phyloP scores from a whole-genome alignment of 345 rosid species.

The Brassica incana region DNA sequence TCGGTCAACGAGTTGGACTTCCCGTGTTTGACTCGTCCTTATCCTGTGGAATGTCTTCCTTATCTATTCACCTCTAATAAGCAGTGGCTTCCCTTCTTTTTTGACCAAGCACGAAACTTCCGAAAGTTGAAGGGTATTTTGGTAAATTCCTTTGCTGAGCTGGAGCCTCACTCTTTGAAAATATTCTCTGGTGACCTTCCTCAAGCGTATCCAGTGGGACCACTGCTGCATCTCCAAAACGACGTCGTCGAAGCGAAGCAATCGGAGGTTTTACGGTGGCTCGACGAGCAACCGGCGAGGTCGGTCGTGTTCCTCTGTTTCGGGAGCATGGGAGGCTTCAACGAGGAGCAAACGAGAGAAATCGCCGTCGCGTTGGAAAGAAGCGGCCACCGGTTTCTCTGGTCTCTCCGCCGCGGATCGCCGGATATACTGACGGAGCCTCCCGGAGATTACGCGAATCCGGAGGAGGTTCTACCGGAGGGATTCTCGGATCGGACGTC shows the following conservation, averaged over 20 bases:
- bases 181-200: constrained; percentile 28
- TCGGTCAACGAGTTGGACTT: constrained; percentile 43
- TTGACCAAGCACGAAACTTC: constrained; percentile 20
- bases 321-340: constrained; percentile 64
- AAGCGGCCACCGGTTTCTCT: constrained; percentile 50
- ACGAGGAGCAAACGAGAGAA: constrained; percentile 47
- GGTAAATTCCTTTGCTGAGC: constrained; percentile 52
- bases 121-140: constrained; percentile 48
- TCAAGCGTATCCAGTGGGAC: constrained; percentile 51
- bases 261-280: constrained; percentile 50
- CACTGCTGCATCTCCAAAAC: constrained; percentile 42
- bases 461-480: constrained; percentile 39
- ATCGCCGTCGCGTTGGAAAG: constrained; percentile 49
- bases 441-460: constrained; percentile 32
- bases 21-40: constrained; percentile 40
- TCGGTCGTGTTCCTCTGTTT: constrained; percentile 70
- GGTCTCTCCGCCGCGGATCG: constrained; percentile 52
- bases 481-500: constrained; percentile 50
- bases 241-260: neutral
- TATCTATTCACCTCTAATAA: neutral
- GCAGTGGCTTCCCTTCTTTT: neutral
- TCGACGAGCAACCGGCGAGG: constrained; percentile 48
- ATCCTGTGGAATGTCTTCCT: constrained; percentile 46
- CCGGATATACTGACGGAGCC: neutral
- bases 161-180: constrained; percentile 45